phyloP scores from a whole-genome alignment of 2,329 filamentous ascomycete species.

The Pestalotiopsis fici region DNA sequence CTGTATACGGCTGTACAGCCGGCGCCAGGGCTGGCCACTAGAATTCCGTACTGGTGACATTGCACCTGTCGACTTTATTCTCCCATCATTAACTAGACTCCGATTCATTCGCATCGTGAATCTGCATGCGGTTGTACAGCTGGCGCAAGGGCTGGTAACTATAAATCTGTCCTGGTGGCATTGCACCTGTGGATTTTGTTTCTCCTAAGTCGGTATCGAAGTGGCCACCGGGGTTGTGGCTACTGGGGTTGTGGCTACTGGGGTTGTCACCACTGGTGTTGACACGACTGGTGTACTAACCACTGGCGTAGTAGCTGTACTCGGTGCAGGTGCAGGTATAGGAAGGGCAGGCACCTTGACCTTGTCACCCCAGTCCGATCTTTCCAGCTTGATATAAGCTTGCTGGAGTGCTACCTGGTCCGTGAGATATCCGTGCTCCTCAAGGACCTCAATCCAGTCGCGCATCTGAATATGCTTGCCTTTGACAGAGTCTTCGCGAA shows the following conservation, averaged over 20 bases:
- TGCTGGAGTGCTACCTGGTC: slow-evolving; percentile 64
- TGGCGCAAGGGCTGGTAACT: too few relatives aligned
- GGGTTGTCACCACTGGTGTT: too few relatives aligned
- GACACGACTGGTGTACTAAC: neutral
- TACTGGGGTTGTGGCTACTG: neutral
- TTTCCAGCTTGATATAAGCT: slow-evolving; percentile 55
- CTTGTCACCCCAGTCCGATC: slow-evolving; percentile 36
- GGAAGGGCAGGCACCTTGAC: neutral
- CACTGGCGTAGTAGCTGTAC: neutral
- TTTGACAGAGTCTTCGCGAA: slow-evolving; percentile 76
- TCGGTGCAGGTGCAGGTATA: neutral
- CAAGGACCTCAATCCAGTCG: slow-evolving; percentile 78
- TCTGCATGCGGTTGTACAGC: too few relatives aligned
- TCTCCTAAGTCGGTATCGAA: too few relatives aligned
- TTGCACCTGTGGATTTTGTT: neutral
- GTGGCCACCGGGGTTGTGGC: neutral
- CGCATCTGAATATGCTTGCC: slow-evolving; percentile 81
- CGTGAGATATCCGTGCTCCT: slow-evolving; percentile 65
- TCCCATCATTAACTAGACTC: too few relatives aligned
- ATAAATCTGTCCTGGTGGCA: slow-evolving; percentile 1
- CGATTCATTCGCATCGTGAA: too few relatives aligned
- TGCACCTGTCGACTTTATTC: too few relatives aligned
- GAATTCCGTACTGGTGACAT: too few relatives aligned
- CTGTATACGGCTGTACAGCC: too few relatives aligned
- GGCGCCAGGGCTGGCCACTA: too few relatives aligned